Percentiles rank a stretch among this genome's conserved stretches.
phyloP scores from a whole-genome alignment of 1,284 basidiomycete species.

The Wolfiporia cocos region DNA sequence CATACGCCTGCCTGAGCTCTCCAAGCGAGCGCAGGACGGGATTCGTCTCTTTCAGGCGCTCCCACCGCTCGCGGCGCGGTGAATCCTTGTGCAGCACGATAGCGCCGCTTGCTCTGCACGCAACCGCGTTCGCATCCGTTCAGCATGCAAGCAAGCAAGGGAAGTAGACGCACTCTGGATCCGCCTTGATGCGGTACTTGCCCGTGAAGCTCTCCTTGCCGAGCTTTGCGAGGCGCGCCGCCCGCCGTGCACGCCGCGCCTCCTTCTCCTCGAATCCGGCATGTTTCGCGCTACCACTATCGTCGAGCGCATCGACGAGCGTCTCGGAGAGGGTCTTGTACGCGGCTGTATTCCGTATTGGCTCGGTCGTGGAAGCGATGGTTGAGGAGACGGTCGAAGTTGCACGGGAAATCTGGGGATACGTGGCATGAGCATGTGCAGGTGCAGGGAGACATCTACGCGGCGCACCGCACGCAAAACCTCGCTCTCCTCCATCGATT shows the following conservation, averaged over 20 bases:
- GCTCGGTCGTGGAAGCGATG: slow-evolving; percentile 82
- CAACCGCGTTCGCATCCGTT: not conserved
- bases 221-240: slow-evolving; percentile 75
- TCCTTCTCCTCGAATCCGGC: slow-evolving; percentile 94
- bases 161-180: slow-evolving; percentile 65
- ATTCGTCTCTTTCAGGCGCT: slow-evolving; percentile 67
- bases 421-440: not conserved
- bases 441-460: not conserved
- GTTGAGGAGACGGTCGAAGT: slow-evolving; percentile 75
- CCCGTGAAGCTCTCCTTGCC: slow-evolving; percentile 57
- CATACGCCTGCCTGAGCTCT: slow-evolving; percentile 67
- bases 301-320: slow-evolving; percentile 89
- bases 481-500: slow-evolving; percentile 91
- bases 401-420: slow-evolving; percentile 65
- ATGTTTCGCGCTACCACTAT: slow-evolving; percentile 87
- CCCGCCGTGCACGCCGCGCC: slow-evolving; percentile 69
- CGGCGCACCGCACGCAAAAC: slow-evolving; percentile 74
- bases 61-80: slow-evolving; percentile 72
- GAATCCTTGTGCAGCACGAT: slow-evolving; percentile 82
- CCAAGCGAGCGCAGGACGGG: slow-evolving; percentile 61
- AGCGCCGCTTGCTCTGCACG: slow-evolving; percentile 72
- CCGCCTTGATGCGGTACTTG: slow-evolving; percentile 41
- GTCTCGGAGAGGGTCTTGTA: slow-evolving; percentile 92
- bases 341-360: slow-evolving; percentile 91
- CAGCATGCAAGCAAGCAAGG: not conserved